These are phyloP conservation scores for Brettanomyces bruxellensis DNA, from an alignment of 805 yeast species.

Conservation along the genomic window DNA sequence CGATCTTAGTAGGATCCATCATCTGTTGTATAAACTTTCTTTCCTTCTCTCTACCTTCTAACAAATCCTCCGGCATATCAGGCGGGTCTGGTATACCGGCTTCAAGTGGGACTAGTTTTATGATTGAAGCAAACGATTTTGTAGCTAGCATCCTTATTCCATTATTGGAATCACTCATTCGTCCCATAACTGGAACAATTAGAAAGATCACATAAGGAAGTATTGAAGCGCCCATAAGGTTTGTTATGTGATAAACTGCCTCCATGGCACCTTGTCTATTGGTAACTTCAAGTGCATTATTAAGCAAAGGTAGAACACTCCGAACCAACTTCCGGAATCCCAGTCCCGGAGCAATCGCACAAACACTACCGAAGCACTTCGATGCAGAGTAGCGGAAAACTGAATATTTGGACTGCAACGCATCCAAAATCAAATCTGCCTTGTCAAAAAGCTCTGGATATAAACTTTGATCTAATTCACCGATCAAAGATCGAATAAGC, in stretches of 20 bases:
- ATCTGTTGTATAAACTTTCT: conserved; percentile 92
- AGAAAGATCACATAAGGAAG: conserved; percentile 91
- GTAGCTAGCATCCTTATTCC: conserved; percentile 90
- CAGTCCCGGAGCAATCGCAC: conserved; percentile 55
- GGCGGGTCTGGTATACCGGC: conserved; percentile 95
- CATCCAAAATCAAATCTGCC: conserved; percentile 41
- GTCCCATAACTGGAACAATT: conserved; percentile 91
- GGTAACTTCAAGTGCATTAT: conserved; percentile 58
- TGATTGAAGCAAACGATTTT: conserved; percentile 92
- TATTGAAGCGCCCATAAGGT: conserved; percentile 79
- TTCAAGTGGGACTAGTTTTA: conserved; percentile 91
- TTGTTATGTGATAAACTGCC: conserved; percentile 75
- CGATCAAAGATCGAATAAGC: conserved; percentile 63
- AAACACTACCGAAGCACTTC: conserved; percentile 74
- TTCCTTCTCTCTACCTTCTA: conserved; percentile 87
- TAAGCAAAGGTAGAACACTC: conserved; percentile 67
- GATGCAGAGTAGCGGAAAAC: conserved; percentile 88
- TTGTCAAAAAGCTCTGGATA: conserved; percentile 41
- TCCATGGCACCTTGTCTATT: conserved; percentile 94
- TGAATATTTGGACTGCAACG: conserved; percentile 60
- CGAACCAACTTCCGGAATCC: conserved; percentile 78
- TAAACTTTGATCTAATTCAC: conserved; percentile 43
- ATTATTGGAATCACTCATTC: conserved; percentile 92
- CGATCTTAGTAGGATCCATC: conserved; percentile 93
- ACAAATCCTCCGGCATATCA: conserved; percentile 75